Evolutionary conservation across 257 asterid genomes (phyloP), one percentile per base, ranked within the genome.

Genomic region (Ligustrum vulgare): DNA sequence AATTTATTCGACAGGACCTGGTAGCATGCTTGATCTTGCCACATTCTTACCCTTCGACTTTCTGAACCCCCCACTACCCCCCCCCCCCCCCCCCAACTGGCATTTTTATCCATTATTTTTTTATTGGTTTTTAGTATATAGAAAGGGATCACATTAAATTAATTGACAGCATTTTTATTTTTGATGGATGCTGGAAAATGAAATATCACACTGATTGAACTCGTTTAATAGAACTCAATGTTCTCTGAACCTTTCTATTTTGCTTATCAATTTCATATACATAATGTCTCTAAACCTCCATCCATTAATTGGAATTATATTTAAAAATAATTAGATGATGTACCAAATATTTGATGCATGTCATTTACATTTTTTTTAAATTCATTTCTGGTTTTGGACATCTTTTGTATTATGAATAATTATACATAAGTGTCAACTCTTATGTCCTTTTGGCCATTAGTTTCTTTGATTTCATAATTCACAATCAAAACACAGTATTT

Each of bases 261-360:
- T 37, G 3, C 70, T 13, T 33, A 41, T 60, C 15, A 10, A 3
- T 71, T 23, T 20, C 22, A 2, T 28, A 1, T 34, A 23, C 36
- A 28, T 36, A 33, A 60, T 69, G 72, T 16, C 0, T 71, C 67
- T 65, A 31, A 6, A 20, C 25, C 58, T n/a, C n/a, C n/a, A n/a
- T 35, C n/a, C 20, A 60, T 79, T 64, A 25, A 39, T 60, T 47
- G 22, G 73, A 41, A n/a, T n/a, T n/a, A n/a, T n/a, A n/a, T n/a
- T n/a, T n/a, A n/a, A 67, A 11, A 9, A 28, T 65, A 15, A 64
- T 63, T 36, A 33, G 13, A 58, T 32, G 70, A 58, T 56, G 67
- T 67, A 35, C 69, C 60, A 39, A 65, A 72, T 51, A 72, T 64
- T 32, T 51, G 69, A 35, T 28, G 36, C 77, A 43, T 25, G 35